Percentiles rank a stretch among this genome's conserved stretches.
Conservation (phyloP, 2,329 filamentous ascomycete species). For the Cercospora beticola region DNA sequence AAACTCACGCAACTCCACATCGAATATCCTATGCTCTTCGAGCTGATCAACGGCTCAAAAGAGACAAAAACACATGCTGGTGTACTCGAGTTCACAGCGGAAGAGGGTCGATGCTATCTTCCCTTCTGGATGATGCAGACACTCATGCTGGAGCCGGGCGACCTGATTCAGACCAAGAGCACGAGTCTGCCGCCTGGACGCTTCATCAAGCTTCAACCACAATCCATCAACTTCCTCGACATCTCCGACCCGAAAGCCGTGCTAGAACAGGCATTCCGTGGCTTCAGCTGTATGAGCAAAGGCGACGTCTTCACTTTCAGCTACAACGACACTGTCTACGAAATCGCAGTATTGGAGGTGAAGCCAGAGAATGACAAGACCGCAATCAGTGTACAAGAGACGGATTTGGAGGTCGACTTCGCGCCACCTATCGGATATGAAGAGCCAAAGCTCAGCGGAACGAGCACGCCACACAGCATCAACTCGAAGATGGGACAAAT, state of each 20-base stretch:
- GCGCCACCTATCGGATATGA: conserved; percentile 91
- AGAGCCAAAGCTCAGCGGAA: conserved; percentile 78
- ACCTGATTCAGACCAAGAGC: conserved; percentile 91
- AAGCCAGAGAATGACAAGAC: conserved; percentile 84
- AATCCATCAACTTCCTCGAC: conserved; percentile 89
- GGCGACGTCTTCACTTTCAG: conserved; percentile 94
- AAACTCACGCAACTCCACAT: conserved; percentile 96
- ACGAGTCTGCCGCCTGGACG: conserved; percentile 87
- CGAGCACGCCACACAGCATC: conserved; percentile 74
- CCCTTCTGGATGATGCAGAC: conserved; percentile 98
- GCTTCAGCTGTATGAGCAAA: conserved; percentile 90
- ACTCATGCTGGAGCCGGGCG: conserved; percentile 82
- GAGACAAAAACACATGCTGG: conserved; percentile 84
- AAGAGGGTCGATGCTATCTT: conserved; percentile 93
- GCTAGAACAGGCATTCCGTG: conserved; percentile 91
- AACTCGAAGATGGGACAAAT: conserved; percentile 53
- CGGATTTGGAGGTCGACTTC: conserved; percentile 94
- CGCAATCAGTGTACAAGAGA: conserved; percentile 89
- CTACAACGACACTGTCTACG: conserved; percentile 93
- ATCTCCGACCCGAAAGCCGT: conserved; percentile 97
- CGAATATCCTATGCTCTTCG: conserved; percentile 95
- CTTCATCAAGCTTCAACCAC: conserved; percentile 94
- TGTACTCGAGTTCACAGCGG: conserved; percentile 94
- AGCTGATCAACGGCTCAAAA: conserved; percentile 85
- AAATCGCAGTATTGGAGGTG: conserved; percentile 89